A percentile compares a stretch with the other conserved stretches of the same genome.
Conservation (phyloP, 768 basidiomycete genomes). For the Pleurotus citrinopileatus region DNA sequence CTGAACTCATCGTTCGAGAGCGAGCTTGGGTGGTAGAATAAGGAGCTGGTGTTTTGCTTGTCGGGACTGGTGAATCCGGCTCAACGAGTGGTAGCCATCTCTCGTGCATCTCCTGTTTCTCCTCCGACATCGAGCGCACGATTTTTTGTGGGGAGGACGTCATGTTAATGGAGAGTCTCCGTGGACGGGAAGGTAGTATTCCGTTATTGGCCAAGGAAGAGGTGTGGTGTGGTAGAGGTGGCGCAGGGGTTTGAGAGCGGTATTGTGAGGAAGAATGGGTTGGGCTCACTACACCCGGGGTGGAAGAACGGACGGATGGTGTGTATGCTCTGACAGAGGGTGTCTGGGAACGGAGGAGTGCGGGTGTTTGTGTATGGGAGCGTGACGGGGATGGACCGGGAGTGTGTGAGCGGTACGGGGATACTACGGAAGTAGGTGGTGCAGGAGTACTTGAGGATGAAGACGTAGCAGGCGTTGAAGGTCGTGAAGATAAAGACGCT, state of each 20-base stretch:
- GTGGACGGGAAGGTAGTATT: constrained; percentile 37
- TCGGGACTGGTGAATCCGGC: constrained; percentile 12
- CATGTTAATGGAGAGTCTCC: constrained; percentile 36
- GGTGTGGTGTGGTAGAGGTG: constrained; percentile 22
- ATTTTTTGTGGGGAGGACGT: constrained; percentile 56
- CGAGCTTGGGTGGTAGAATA: neutral
- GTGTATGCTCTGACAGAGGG: constrained; percentile 28
- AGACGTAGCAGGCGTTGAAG: constrained; percentile 40
- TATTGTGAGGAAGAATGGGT: constrained; percentile 25
- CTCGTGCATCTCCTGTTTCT: constrained; percentile 58
- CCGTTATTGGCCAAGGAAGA: neutral
- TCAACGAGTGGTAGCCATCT: constrained; percentile 60
- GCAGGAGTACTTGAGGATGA: constrained; percentile 42
- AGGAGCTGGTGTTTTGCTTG: constrained; percentile 5
- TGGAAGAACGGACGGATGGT: constrained; percentile 26
- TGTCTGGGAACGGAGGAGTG: constrained; percentile 27
- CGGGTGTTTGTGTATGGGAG: constrained; percentile 19
- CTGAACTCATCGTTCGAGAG: constrained; percentile 2
- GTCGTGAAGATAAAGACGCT: constrained; percentile 50
- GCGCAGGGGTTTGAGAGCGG: constrained; percentile 24
- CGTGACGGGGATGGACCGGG: constrained; percentile 25
- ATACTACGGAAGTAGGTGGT: constrained; percentile 33
- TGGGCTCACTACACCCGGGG: constrained; percentile 26
- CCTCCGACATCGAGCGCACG: constrained; percentile 60
- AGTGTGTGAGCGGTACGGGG: constrained; percentile 36